Conservation (phyloP, 2,329 filamentous ascomycete species). For the Xylaria sp. region DNA sequence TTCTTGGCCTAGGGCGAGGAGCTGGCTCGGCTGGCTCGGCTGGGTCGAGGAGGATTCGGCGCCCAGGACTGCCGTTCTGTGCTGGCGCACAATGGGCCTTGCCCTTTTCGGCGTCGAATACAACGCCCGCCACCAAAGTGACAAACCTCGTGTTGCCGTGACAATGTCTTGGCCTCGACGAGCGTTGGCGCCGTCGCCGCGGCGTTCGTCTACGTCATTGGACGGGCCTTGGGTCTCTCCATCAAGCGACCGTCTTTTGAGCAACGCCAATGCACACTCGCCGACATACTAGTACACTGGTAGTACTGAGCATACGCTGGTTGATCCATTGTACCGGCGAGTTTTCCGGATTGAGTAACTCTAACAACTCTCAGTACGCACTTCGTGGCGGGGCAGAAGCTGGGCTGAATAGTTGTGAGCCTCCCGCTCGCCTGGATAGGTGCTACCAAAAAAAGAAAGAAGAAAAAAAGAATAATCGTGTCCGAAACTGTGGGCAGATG, state of each 20-base stretch:
- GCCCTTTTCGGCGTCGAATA: conserved; percentile 39
- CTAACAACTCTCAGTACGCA: background rate
- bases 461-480: background rate
- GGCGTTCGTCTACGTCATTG: conserved; percentile 27
- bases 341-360: background rate
- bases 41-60: conserved; percentile 25
- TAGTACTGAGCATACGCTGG: background rate
- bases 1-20: conserved; percentile 24
- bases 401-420: background rate
- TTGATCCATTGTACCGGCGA: conserved; percentile 8
- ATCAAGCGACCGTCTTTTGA: background rate
- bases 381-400: background rate
- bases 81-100: conserved; percentile 36
- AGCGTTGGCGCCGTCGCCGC: conserved; percentile 18
- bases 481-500: background rate
- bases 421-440: background rate
- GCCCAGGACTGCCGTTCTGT: conserved; percentile 15
- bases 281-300: background rate
- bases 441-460: no score
- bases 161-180: conserved; percentile 35
- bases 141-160: conserved; percentile 49
- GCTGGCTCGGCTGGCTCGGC: conserved; percentile 13
- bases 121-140: conserved; percentile 37
- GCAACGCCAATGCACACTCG: conserved; percentile 1
- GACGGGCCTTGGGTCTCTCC: conserved; percentile 7